These are phyloP conservation scores for Xerophyta viscosa DNA, from an alignment of 106 monocot species.

Conservation along the genomic window DNA sequence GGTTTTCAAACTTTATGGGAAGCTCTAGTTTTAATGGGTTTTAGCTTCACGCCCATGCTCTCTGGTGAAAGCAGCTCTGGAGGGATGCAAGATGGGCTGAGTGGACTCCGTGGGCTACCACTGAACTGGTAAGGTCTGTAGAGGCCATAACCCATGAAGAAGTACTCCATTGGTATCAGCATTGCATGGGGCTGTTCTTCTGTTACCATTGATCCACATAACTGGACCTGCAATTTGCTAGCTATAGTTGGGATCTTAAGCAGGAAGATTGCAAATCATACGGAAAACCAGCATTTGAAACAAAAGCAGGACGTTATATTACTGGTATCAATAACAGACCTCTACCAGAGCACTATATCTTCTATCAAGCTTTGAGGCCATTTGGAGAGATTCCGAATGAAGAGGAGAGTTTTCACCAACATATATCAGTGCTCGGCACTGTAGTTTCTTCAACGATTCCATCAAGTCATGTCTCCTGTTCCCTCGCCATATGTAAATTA, in stretches of 20 bases:
- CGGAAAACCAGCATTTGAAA: no score
- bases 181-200: conserved; percentile 94
- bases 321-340: no score
- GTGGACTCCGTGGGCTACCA: conserved; percentile 67
- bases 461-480: conserved; percentile 49
- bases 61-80: conserved; percentile 83
- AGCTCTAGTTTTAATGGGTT: conserved; percentile 77
- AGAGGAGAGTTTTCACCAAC: conserved; percentile 65
- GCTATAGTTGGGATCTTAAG: no score
- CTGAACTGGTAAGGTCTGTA: conserved; percentile 54
- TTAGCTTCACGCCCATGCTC: conserved; percentile 94
- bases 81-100: conserved; percentile 63
- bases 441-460: conserved; percentile 35
- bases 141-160: conserved; percentile 73
- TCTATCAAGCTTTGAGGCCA: conserved; percentile 52
- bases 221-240: conserved; percentile 49
- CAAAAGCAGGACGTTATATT: no score
- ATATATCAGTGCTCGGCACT: conserved; percentile 51
- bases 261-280: no score
- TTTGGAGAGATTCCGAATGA: conserved; percentile 50
- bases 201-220: conserved; percentile 87
- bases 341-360: conserved; percentile 67
- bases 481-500: background rate
- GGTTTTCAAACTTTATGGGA: conserved; percentile 16
- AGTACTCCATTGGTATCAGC: conserved; percentile 79